Percentiles rank a stretch among this genome's conserved stretches.
Conservation (phyloP, 202 grass and related monocot genomes). For the Alloteropsis angusta region DNA sequence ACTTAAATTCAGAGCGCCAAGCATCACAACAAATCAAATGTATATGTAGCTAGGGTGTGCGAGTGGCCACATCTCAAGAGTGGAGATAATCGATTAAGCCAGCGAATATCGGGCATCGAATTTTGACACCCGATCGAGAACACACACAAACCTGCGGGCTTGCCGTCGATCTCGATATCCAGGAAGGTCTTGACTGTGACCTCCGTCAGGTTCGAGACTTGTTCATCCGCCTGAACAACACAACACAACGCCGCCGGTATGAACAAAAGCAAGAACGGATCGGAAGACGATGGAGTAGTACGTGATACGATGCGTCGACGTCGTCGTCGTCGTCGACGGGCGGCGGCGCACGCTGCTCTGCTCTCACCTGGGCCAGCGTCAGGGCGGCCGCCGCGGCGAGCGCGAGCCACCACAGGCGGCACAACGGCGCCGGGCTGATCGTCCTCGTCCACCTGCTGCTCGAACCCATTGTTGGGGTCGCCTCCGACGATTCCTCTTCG, state of each 20-base stretch:
- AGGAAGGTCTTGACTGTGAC: conserved; percentile 70
- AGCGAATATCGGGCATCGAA: background rate
- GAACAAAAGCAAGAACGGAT: background rate
- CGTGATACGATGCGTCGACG: background rate
- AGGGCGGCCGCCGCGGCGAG: conserved; percentile 42
- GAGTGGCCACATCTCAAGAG: background rate
- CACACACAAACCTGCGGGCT: conserved; percentile 52
- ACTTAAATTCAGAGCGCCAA: background rate
- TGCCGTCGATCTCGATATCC: conserved; percentile 61
- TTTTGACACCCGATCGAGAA: background rate
- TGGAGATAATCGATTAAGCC: background rate
- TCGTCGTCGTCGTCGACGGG: conserved; percentile 4
- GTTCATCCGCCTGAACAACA: background rate
- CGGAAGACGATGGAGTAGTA: background rate
- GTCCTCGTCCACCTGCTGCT: background rate
- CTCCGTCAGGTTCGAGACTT: conserved; percentile 21
- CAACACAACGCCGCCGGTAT: background rate
- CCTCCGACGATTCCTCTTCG: background rate
- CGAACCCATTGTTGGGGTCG: conserved; percentile 11
- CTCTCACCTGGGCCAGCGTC: conserved; percentile 56
- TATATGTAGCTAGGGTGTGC: too few relatives aligned
- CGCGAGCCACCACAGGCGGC: conserved; percentile 49
- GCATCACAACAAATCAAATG: background rate
- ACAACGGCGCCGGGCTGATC: conserved; percentile 3
- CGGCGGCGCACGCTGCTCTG: too few relatives aligned